Conservation (phyloP, 768 basidiomycete genomes). For the Pleurotus giganteus region DNA sequence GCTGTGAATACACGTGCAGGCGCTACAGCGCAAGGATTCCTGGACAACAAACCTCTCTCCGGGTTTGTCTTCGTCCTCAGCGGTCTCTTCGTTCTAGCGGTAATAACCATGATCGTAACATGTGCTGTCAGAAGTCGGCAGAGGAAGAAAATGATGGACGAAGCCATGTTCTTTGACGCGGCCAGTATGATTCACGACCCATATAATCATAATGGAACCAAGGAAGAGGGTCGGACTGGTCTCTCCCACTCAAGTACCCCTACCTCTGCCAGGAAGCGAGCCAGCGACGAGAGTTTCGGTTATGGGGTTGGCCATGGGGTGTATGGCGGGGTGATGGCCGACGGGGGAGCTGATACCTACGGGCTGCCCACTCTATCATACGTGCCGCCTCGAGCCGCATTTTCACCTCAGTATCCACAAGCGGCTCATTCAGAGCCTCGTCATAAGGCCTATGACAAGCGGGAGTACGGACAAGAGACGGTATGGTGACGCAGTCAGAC, state of each 20-base stretch:
- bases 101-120: slow-evolving; percentile 43
- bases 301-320: slow-evolving; percentile 1
- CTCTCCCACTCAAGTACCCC: not conserved
- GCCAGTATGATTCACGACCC: slow-evolving; percentile 16
- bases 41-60: slow-evolving; percentile 65
- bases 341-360: not conserved
- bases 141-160: slow-evolving; percentile 36
- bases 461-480: not conserved
- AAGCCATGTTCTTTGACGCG: slow-evolving; percentile 55
- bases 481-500: not conserved
- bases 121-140: slow-evolving; percentile 49
- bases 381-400: not conserved
- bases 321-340: not conserved
- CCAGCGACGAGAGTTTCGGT: slow-evolving; percentile 2
- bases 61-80: slow-evolving; percentile 55
- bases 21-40: slow-evolving; percentile 32
- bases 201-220: not conserved
- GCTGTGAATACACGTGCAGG: not conserved
- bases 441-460: not conserved
- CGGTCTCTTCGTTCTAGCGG: slow-evolving; percentile 44
- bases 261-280: not conserved
- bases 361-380: not conserved
- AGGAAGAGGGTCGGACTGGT: not conserved
- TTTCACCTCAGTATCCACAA: slow-evolving; percentile 1
- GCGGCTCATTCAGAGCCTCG: slow-evolving; percentile 1